phyloP scores from a whole-genome alignment of 768 basidiomycete genomes.

The Tephrocybe sp. region DNA sequence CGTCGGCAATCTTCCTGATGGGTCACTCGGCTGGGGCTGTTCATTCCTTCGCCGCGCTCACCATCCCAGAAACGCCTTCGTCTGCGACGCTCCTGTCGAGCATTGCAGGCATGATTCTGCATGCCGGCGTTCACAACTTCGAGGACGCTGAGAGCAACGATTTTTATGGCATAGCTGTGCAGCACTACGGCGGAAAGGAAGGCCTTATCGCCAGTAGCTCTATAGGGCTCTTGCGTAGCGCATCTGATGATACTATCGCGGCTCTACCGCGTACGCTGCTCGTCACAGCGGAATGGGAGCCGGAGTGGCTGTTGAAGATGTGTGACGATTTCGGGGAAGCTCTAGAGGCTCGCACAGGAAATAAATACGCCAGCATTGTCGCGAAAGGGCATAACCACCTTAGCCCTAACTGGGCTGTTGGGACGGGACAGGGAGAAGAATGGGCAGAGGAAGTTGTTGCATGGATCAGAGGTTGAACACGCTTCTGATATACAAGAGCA shows the following conservation, averaged over 20 bases:
- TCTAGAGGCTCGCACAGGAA: slow-evolving; percentile 35
- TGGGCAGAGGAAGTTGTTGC: slow-evolving; percentile 53
- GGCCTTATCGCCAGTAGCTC: slow-evolving; percentile 37
- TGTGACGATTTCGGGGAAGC: slow-evolving; percentile 37
- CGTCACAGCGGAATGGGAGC: slow-evolving; percentile 55
- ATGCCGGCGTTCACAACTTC: slow-evolving; percentile 46
- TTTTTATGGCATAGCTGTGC: slow-evolving; percentile 28
- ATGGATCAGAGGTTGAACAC: slow-evolving; percentile 28
- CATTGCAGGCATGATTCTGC: slow-evolving; percentile 47
- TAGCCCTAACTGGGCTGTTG: slow-evolving; percentile 49
- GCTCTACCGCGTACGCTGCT: slow-evolving; percentile 47
- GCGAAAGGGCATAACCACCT: slow-evolving; percentile 63
- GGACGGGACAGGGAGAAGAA: slow-evolving; percentile 58
- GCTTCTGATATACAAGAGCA: too few relatives aligned
- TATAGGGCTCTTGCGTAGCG: slow-evolving; percentile 35
- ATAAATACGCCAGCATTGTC: slow-evolving; percentile 34
- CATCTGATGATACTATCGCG: slow-evolving; percentile 32
- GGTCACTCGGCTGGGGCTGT: slow-evolving; percentile 65
- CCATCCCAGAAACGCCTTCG: slow-evolving; percentile 33
- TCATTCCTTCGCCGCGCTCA: slow-evolving; percentile 45
- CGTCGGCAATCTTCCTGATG: slow-evolving; percentile 44
- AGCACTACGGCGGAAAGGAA: slow-evolving; percentile 42
- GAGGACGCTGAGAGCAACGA: slow-evolving; percentile 22
- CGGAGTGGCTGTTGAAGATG: slow-evolving; percentile 38
- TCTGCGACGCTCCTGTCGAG: slow-evolving; percentile 27